These are phyloP conservation scores for Verticillium klebahnii DNA, from an alignment of 2,329 filamentous ascomycete genomes.

Conservation along the genomic window DNA sequence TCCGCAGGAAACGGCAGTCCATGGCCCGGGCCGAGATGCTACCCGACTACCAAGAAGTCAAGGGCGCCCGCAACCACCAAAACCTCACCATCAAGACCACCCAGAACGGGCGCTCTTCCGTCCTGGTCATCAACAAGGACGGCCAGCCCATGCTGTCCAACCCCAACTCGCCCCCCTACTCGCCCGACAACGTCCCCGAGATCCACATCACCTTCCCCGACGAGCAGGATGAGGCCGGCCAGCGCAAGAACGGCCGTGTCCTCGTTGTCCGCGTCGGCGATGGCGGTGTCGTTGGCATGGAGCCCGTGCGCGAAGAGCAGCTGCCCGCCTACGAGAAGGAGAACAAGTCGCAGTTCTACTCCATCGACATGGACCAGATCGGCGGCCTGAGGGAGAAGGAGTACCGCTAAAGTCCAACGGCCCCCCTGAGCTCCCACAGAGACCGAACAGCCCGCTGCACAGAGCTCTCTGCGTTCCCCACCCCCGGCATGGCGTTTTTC, in stretches of 20 bases:
- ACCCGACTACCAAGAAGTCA: slow-evolving; percentile 64
- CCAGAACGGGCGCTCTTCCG: slow-evolving; percentile 54
- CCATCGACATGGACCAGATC: slow-evolving; percentile 89
- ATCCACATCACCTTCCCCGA: slow-evolving; percentile 98
- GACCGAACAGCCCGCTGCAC: slow-evolving; percentile 7
- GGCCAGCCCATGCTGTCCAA: slow-evolving; percentile 70
- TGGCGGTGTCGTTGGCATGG: slow-evolving; percentile 76
- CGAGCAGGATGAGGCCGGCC: slow-evolving; percentile 83
- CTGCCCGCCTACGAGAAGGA: slow-evolving; percentile 88
- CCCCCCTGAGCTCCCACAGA: not conserved
- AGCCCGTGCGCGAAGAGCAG: slow-evolving; percentile 75
- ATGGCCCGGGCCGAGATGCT: slow-evolving; percentile 48
- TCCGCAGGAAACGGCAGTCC: slow-evolving; percentile 61
- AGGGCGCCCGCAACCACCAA: slow-evolving; percentile 47
- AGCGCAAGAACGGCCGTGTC: slow-evolving; percentile 77
- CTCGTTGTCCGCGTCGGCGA: slow-evolving; percentile 91
- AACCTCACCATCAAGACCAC: slow-evolving; percentile 56
- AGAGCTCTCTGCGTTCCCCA: slow-evolving; percentile 3
- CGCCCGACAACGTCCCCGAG: slow-evolving; percentile 81
- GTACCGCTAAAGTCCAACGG: slow-evolving; percentile 22
- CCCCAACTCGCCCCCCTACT: slow-evolving; percentile 69
- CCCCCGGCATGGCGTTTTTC: not conserved
- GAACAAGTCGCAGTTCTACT: slow-evolving; percentile 76
- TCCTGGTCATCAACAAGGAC: slow-evolving; percentile 77
- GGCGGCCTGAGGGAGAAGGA: slow-evolving; percentile 93